phyloP scores from a whole-genome alignment of 352 stramenopile species.

The Pythium insidiosum region DNA sequence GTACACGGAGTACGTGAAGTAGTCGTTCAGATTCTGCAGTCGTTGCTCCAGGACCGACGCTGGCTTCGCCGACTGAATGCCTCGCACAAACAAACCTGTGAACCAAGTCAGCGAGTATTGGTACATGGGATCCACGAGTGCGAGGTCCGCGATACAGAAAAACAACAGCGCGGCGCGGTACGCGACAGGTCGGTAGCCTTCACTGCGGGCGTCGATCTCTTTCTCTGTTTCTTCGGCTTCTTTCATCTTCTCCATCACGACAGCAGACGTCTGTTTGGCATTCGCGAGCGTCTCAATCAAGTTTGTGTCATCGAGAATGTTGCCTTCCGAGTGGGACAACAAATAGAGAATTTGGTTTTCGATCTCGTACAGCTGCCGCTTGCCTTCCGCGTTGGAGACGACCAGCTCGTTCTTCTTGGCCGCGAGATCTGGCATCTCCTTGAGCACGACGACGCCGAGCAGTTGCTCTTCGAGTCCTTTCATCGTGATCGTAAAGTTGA shows the following conservation, averaged over 20 bases:
- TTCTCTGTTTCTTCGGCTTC: constrained; percentile 88
- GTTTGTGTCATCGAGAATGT: constrained; percentile 90
- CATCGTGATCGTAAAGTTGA: constrained; percentile 93
- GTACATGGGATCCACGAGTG: constrained; percentile 86
- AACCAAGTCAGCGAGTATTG: constrained; percentile 94
- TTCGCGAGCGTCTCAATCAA: constrained; percentile 87
- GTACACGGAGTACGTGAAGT: constrained; percentile 92
- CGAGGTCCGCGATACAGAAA: constrained; percentile 88
- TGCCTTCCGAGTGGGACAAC: constrained; percentile 87
- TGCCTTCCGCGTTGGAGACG: constrained; percentile 82
- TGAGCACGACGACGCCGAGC: constrained; percentile 81
- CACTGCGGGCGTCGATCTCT: constrained; percentile 83
- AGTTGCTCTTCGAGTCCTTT: constrained; percentile 89
- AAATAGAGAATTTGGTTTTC: constrained; percentile 91
- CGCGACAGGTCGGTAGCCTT: constrained; percentile 83
- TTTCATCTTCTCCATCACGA: constrained; percentile 86
- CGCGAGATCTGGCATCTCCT: constrained; percentile 86
- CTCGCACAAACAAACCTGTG: constrained; percentile 86
- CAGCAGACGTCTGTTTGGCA: constrained; percentile 69
- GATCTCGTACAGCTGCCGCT: constrained; percentile 87
- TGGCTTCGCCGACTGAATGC: constrained; percentile 74
- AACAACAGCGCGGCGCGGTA: constrained; percentile 86
- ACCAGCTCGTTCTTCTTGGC: constrained; percentile 90
- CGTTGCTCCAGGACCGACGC: constrained; percentile 60
- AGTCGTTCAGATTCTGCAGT: constrained; percentile 87